A percentile compares a stretch with the other conserved stretches of the same genome.
These are phyloP conservation scores for Colletotrichum sp. DNA, from an alignment of 2,329 filamentous ascomycete genomes.

Conservation along the genomic window DNA sequence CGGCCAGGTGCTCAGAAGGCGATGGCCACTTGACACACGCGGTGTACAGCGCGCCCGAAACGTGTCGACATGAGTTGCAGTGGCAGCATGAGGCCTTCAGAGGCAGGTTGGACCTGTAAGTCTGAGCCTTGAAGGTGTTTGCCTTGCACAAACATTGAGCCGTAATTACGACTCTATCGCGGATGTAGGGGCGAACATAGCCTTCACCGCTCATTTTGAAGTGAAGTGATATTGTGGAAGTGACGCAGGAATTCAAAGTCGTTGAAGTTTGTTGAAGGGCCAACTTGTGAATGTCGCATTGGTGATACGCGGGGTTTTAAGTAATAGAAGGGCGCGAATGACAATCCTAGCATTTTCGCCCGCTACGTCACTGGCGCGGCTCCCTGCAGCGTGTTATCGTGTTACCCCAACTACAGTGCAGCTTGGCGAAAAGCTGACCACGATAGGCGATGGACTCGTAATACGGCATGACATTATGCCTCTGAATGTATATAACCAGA, in stretches of 20 bases:
- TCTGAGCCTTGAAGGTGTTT: constrained; percentile 44
- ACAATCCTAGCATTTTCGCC: background rate
- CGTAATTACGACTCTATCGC: background rate
- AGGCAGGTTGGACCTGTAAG: constrained; percentile 44
- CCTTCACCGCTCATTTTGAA: background rate
- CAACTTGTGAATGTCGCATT: background rate
- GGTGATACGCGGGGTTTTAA: background rate
- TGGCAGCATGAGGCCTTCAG: constrained; percentile 49
- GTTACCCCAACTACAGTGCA: background rate
- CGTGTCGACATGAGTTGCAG: constrained; percentile 54
- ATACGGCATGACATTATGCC: background rate
- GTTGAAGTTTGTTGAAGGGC: background rate
- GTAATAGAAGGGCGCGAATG: background rate
- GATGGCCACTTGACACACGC: constrained; percentile 40
- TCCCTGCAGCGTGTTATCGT: background rate
- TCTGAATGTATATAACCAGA: background rate
- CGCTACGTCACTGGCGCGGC: background rate
- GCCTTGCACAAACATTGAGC: constrained; percentile 49
- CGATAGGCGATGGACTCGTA: background rate
- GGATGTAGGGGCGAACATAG: background rate
- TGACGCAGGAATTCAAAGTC: accelerated
- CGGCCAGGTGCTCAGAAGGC: constrained; percentile 26
- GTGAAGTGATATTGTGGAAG: too few species aligned
- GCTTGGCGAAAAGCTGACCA: background rate
- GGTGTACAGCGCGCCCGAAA: constrained; percentile 47